Base-by-base conservation (phyloP, 768 basidiomycete species). In the Hygrophoropsis aurantiaca region DNA sequence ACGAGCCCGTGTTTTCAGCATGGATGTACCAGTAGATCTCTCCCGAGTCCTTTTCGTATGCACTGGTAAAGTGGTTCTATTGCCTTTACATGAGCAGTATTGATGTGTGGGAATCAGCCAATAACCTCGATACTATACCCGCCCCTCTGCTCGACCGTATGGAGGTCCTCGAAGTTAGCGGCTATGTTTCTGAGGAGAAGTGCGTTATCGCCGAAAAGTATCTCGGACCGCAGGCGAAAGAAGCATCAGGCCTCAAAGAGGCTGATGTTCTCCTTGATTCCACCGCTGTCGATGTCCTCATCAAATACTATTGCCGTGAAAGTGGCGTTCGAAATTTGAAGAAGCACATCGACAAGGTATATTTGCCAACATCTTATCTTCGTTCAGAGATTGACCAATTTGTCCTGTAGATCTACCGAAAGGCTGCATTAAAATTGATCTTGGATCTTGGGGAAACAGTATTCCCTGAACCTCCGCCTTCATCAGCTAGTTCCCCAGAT, bases 291-390 rank as follows among this genome's bases (percentile, higher is more conserved):
- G 91, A 94, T 55, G 71, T 81, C 10, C 76, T 99, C 43, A 98
- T 99, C 71, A 89, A 94, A 63, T 97, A 94, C 66, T 98, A 98
- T 67, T 94, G 92, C 63, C 80, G 97, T 19, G 97, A 99, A 72
- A 95, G 92, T 57, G 97, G 97, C 36, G 97, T 99, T 24, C 76
- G 97, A 40, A 93, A 94, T 61, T 61, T 99, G 64, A 98, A 98
- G 83, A 98, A 99, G 70, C 90, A 94, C 59, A 95, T 99, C 45
- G 95, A 99, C 61, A 98, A 98, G 84, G 93, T 92, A 50, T 2
- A 30, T 7, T 30, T 30, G 54, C 7, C 4, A 13, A n/a, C 19
- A 34, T 39, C 33, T n/a, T 37, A 16, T 35, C 44, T 26, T 6
- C 9, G 24, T 5, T n/a, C 33, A 30, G 20, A 46, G 8, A 5